Percentiles rank a stretch among this genome's conserved stretches.
Evolutionary conservation across 176 grass and related monocot species (phyloP).

Genomic region (Coix lacrymajobi): DNA sequence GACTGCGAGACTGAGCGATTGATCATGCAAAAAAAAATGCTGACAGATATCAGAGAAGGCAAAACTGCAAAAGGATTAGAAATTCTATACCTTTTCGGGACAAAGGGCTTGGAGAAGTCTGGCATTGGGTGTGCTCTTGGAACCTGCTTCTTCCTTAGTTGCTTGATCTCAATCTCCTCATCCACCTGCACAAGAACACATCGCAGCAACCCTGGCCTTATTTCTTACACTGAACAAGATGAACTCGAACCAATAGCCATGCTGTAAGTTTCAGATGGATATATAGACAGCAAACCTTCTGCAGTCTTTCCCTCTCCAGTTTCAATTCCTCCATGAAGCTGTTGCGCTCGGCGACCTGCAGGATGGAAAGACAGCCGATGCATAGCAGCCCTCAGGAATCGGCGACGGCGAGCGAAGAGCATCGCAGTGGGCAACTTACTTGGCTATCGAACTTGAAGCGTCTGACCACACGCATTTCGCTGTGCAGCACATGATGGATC

Average conservation of each 20-base stretch:
- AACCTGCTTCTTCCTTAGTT: constrained; percentile 62
- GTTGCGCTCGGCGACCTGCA: constrained; percentile 50
- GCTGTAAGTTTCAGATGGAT: background rate
- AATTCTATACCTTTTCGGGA: constrained; percentile 56
- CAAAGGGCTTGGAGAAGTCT: constrained; percentile 65
- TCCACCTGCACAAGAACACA: constrained; percentile 2
- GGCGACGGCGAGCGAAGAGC: background rate
- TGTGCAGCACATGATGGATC: constrained; percentile 59
- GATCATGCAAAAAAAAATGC: background rate
- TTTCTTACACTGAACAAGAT: background rate
- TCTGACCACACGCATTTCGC: constrained; percentile 42
- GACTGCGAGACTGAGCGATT: background rate
- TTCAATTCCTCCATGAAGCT: constrained; percentile 62
- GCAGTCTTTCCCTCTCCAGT: constrained; percentile 50
- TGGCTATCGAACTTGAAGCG: constrained; percentile 69
- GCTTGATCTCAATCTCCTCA: constrained; percentile 61
- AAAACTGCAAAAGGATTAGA: background rate
- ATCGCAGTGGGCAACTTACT: constrained; percentile 50
- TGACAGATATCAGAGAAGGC: background rate
- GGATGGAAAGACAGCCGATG: background rate
- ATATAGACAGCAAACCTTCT: constrained; percentile 39
- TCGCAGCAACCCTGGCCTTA: background rate
- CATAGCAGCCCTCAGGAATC: constrained; percentile 11
- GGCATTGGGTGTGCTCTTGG: constrained; percentile 78
- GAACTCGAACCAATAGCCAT: background rate